phyloP scores from a whole-genome alignment of 208 protist genomes.

The Acanthamoeba castellanii region DNA sequence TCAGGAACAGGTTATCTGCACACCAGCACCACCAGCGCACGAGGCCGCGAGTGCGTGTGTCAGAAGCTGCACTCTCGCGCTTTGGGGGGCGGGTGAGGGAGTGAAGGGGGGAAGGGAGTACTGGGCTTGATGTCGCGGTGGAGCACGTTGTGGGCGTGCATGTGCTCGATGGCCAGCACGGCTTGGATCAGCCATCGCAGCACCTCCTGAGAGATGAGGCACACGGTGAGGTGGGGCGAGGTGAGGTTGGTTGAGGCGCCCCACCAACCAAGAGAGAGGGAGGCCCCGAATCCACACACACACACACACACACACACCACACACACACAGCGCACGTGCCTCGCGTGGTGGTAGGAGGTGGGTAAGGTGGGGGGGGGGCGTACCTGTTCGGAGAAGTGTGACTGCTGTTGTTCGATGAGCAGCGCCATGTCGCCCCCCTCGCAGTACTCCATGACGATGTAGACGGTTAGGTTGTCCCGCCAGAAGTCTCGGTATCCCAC shows the following conservation, averaged over 20 bases:
- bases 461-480: conserved; percentile 85
- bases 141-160: conserved; percentile 4
- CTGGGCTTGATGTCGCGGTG: conserved; percentile 22
- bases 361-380: neutral
- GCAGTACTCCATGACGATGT: conserved; percentile 94
- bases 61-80: neutral
- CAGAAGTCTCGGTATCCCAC: conserved; percentile 33
- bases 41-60: neutral
- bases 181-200: conserved; percentile 21
- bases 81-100: neutral
- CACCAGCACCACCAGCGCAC: too few relatives aligned
- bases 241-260: too few relatives aligned
- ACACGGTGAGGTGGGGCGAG: too few relatives aligned
- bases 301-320: too few relatives aligned
- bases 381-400: conserved; percentile 48
- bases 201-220: neutral
- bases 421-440: conserved; percentile 89
- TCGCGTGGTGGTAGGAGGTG: too few relatives aligned
- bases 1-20: conserved; percentile 21
- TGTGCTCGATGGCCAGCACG: conserved; percentile 5
- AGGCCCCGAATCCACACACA: too few relatives aligned
- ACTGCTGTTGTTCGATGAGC: conserved; percentile 86
- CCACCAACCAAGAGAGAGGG: too few relatives aligned
- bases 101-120: neutral
- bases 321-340: too few relatives aligned